Conservation (phyloP, 257 asterid species). For the Salvia rosmarinus region DNA sequence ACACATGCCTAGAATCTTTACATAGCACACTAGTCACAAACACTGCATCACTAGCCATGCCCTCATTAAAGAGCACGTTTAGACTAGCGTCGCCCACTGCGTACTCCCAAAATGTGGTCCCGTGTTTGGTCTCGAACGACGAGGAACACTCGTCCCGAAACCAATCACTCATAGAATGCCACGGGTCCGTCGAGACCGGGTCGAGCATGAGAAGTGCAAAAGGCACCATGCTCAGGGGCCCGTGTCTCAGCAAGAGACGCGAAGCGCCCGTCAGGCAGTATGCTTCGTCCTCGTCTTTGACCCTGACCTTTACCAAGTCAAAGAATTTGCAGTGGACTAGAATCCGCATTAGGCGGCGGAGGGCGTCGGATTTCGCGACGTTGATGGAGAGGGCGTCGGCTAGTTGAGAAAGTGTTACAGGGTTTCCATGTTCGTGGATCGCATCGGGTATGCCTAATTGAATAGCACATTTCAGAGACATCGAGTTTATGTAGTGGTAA, state of each 20-base stretch:
- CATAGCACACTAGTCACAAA: neutral
- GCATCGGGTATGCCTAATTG: conserved; percentile 30
- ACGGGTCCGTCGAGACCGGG: neutral
- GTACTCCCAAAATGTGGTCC: neutral
- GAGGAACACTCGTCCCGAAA: neutral
- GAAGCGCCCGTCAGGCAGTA: conserved; percentile 15
- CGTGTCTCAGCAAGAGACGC: conserved; percentile 9
- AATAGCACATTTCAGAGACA: conserved; percentile 27
- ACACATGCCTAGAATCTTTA: conserved; percentile 7
- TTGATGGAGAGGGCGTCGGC: conserved; percentile 14
- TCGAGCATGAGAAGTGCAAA: neutral
- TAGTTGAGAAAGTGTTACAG: conserved; percentile 15
- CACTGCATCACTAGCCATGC: conserved; percentile 23
- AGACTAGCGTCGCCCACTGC: neutral
- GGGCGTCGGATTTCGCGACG: neutral
- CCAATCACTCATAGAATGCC: conserved; percentile 4
- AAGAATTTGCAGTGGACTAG: conserved; percentile 23
- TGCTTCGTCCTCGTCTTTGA: conserved; percentile 7
- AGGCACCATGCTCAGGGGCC: neutral
- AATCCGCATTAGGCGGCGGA: neutral
- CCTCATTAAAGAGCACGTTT: conserved; percentile 9
- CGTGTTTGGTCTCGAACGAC: conserved; percentile 10
- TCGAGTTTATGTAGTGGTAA: conserved; percentile 11
- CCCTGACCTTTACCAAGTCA: neutral
- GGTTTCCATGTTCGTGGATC: conserved; percentile 24